Evolutionary conservation across 2,329 filamentous ascomycete genomes (phyloP).

Genomic region (Madurella mycetomatis): DNA sequence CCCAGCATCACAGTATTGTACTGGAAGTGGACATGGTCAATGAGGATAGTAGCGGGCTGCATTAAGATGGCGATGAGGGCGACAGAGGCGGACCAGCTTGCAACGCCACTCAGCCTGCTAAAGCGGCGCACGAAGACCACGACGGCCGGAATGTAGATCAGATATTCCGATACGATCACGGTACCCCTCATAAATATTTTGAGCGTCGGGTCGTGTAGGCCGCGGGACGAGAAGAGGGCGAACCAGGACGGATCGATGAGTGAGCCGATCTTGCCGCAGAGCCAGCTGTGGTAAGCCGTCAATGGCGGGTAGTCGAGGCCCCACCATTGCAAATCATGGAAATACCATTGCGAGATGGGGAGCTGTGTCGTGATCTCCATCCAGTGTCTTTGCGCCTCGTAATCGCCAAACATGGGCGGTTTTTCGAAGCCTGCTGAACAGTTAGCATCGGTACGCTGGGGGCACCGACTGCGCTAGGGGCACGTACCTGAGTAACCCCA

Average conservation of each 20-base stretch:
- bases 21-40: slow-evolving; percentile 95
- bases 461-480: neutral
- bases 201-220: slow-evolving; percentile 69
- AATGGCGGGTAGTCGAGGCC: slow-evolving; percentile 95
- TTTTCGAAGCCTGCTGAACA: slow-evolving; percentile 59
- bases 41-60: slow-evolving; percentile 84
- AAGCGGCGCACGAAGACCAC: slow-evolving; percentile 83
- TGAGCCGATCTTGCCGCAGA: slow-evolving; percentile 80
- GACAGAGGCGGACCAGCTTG: slow-evolving; percentile 76
- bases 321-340: slow-evolving; percentile 96
- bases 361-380: slow-evolving; percentile 93
- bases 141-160: slow-evolving; percentile 79
- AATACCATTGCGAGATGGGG: slow-evolving; percentile 94
- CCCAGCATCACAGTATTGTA: slow-evolving; percentile 99
- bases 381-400: slow-evolving; percentile 97
- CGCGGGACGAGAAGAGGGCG: slow-evolving; percentile 74
- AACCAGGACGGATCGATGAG: slow-evolving; percentile 84
- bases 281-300: slow-evolving; percentile 97
- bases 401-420: slow-evolving; percentile 93
- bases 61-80: slow-evolving; percentile 86
- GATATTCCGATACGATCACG: slow-evolving; percentile 84
- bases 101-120: slow-evolving; percentile 69
- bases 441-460: neutral
- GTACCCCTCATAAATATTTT: slow-evolving; percentile 97
- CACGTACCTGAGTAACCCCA: slow-evolving; percentile 86